Conservation (phyloP, 257 asterid genomes). For the Scutellaria minor region DNA sequence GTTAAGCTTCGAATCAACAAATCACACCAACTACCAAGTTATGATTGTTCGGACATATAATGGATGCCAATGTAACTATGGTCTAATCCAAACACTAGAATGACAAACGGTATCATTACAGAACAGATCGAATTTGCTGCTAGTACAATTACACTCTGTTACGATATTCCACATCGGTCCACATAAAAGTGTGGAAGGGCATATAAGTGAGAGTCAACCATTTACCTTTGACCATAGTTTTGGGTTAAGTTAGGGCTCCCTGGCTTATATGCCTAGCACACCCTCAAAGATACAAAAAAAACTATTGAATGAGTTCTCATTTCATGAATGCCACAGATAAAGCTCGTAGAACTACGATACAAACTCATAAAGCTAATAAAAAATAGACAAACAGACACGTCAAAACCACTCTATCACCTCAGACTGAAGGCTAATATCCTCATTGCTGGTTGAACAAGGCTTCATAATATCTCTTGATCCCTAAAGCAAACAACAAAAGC, state of each 20-base stretch:
- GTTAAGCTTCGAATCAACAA: constrained; percentile 12
- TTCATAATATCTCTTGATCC: constrained; percentile 45
- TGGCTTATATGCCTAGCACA: too few species aligned
- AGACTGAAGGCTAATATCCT: neutral
- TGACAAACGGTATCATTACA: neutral
- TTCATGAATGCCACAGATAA: neutral
- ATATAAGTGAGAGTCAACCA: too few species aligned
- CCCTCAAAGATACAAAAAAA: neutral
- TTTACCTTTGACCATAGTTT: too few species aligned
- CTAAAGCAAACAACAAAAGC: constrained; percentile 34
- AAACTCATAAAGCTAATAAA: neutral
- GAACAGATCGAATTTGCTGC: neutral
- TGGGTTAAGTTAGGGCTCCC: too few species aligned
- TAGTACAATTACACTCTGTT: neutral
- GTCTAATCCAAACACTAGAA: neutral
- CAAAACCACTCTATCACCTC: constrained; percentile 39
- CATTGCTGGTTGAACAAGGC: constrained; percentile 42
- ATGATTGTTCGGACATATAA: neutral
- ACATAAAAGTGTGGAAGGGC: too few species aligned
- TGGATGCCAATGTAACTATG: neutral
- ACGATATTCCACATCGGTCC: too few species aligned
- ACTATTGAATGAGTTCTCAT: neutral
- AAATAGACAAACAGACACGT: neutral
- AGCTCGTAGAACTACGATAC: too few species aligned
- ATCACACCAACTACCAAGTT: neutral